These are phyloP conservation scores for Podospora comata DNA, from an alignment of 495 filamentous ascomycete genomes.

Conservation along the genomic window DNA sequence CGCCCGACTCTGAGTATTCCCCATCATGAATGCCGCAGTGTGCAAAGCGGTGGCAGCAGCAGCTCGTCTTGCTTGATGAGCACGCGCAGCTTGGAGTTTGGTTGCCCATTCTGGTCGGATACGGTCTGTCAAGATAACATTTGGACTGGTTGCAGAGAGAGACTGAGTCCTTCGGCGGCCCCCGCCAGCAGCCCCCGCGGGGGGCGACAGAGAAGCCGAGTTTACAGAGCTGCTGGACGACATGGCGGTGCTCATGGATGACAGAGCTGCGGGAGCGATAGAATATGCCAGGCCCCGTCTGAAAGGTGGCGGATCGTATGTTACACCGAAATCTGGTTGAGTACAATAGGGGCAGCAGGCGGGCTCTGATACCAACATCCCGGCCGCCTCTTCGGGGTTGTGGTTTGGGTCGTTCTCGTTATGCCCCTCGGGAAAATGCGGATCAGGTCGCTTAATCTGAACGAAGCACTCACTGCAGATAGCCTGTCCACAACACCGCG, in stretches of 20 bases:
- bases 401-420: slow-evolving; percentile 45
- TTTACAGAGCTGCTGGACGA: slow-evolving; percentile 56
- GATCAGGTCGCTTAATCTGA: slow-evolving; percentile 95
- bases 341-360: slow-evolving; percentile 96
- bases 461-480: slow-evolving; percentile 99
- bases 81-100: slow-evolving; percentile 80
- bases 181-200: slow-evolving; percentile 20
- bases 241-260: slow-evolving; percentile 63
- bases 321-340: slow-evolving; percentile 90
- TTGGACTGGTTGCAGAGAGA: slow-evolving; percentile 71
- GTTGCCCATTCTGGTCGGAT: slow-evolving; percentile 92
- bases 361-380: slow-evolving; percentile 79
- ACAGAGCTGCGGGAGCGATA: slow-evolving; percentile 37
- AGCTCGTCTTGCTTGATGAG: slow-evolving; percentile 78
- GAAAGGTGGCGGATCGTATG: slow-evolving; percentile 85
- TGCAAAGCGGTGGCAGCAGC: slow-evolving; percentile 93
- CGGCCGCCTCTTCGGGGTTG: slow-evolving; percentile 52
- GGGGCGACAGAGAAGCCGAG: slow-evolving; percentile 42
- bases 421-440: slow-evolving; percentile 89
- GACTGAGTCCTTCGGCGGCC: slow-evolving; percentile 69
- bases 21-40: slow-evolving; percentile 91
- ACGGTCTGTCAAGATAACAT: slow-evolving; percentile 85
- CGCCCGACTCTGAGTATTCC: slow-evolving; percentile 49
- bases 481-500: slow-evolving; percentile 90
- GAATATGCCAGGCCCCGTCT: slow-evolving; percentile 76